phyloP scores from a whole-genome alignment of 75 land plant genomes.

The Pinus taeda region DNA sequence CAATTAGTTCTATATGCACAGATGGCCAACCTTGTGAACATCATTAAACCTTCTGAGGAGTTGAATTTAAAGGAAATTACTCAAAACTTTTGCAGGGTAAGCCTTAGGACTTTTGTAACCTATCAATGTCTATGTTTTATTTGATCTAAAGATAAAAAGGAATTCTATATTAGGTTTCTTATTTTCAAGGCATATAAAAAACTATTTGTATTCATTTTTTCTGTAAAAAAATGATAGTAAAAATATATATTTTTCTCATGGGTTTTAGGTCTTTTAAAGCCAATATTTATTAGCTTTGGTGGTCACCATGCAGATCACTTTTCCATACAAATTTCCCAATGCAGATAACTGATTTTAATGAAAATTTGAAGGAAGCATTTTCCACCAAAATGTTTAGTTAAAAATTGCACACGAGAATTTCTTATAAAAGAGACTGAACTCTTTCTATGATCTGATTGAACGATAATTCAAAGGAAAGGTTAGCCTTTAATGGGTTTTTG shows the following conservation, averaged over 20 bases:
- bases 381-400: too few species aligned
- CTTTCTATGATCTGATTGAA: too few species aligned
- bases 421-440: too few species aligned
- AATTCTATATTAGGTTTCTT: not conserved
- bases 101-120: not conserved
- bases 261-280: not conserved
- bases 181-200: not conserved
- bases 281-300: too few species aligned
- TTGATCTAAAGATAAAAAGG: not conserved
- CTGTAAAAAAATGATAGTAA: too few species aligned
- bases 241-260: not conserved
- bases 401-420: too few species aligned
- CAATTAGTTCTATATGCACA: conserved; percentile 85
- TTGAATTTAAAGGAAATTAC: conserved; percentile 72
- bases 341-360: too few species aligned
- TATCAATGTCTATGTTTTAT: not conserved
- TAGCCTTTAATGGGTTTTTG: too few species aligned
- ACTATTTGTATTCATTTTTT: not conserved
- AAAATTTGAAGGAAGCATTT: too few species aligned
- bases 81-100: conserved; percentile 77
- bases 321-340: too few species aligned
- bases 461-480: too few species aligned
- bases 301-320: too few species aligned
- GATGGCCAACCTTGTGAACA: conserved; percentile 85
- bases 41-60: conserved; percentile 50